Percentiles rank a stretch among this genome's conserved stretches.
phyloP scores from a whole-genome alignment of 2,329 filamentous ascomycete species.

The Aureobasidium namibiae region DNA sequence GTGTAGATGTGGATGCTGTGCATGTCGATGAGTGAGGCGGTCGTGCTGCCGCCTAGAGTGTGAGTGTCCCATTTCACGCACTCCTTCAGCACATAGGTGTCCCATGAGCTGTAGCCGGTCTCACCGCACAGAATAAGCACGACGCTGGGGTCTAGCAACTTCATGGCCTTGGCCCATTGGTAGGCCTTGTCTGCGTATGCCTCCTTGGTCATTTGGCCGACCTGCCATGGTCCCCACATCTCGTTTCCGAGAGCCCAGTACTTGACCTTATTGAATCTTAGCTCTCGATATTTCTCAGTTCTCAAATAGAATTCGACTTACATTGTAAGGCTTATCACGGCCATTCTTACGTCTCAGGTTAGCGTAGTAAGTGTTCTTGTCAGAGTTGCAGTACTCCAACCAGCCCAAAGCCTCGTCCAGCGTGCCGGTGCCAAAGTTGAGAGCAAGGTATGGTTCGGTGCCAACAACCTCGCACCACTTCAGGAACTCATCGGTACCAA shows the following conservation, averaged over 20 bases:
- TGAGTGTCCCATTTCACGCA: conserved; percentile 50
- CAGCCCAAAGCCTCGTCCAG: conserved; percentile 53
- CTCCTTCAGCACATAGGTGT: conserved; percentile 63
- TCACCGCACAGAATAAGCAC: conserved; percentile 67
- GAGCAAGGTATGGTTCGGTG: conserved; percentile 68
- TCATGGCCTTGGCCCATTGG: conserved; percentile 65
- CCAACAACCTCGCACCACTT: conserved; percentile 66
- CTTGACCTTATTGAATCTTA: conserved; percentile 41
- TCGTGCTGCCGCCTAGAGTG: conserved; percentile 39
- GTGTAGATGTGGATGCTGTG: conserved; percentile 77
- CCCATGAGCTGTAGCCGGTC: conserved; percentile 61
- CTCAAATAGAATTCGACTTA: conserved; percentile 19
- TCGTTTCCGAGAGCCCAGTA: conserved; percentile 83
- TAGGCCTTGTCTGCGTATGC: conserved; percentile 60
- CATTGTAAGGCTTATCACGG: conserved; percentile 65
- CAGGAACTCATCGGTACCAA: conserved; percentile 83
- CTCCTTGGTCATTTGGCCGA: conserved; percentile 60
- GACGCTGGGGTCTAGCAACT: conserved; percentile 62
- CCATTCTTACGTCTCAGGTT: conserved; percentile 71
- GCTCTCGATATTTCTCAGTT: neutral
- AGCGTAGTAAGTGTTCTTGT: conserved; percentile 70
- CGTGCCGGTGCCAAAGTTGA: conserved; percentile 70
- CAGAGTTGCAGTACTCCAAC: conserved; percentile 81
- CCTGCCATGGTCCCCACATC: conserved; percentile 59
- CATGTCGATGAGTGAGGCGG: conserved; percentile 59